These are phyloP conservation scores for Saccharomyces hybrid DNA, from an alignment of 1,139 yeast species.

Conservation along the genomic window DNA sequence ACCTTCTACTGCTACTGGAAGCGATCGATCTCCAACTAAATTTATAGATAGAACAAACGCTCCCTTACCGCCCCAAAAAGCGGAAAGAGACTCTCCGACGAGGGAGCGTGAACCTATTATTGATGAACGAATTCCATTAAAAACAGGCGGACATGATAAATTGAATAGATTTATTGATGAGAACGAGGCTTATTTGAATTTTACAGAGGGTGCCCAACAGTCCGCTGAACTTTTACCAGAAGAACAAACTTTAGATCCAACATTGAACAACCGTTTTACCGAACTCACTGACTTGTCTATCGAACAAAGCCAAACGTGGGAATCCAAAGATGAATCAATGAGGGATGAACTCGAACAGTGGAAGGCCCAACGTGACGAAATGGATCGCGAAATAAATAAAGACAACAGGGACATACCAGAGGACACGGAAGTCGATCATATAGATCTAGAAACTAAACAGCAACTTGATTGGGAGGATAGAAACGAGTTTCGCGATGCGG, in stretches of 20 bases:
- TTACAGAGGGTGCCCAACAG: conserved; percentile 18
- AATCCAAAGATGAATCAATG: conserved; percentile 7
- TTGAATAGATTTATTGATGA: conserved; percentile 21
- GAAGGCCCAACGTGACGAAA: conserved; percentile 11
- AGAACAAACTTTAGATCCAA: conserved; percentile 15
- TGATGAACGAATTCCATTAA: background rate
- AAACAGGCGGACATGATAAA: conserved; percentile 9
- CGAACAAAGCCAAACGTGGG: conserved; percentile 9
- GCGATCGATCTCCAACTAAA: conserved; percentile 4
- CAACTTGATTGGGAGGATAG: background rate
- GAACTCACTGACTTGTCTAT: conserved; percentile 15
- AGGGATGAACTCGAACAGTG: conserved; percentile 8
- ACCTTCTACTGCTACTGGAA: background rate
- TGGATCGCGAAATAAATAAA: conserved; percentile 19
- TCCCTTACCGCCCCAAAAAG: background rate
- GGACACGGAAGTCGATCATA: conserved; percentile 4
- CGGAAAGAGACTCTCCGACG: background rate
- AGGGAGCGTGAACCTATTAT: background rate
- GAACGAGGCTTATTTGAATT: conserved; percentile 24
- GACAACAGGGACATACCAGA: conserved; percentile 3
- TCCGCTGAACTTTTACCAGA: background rate
- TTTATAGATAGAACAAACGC: background rate
- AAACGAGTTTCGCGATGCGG: background rate
- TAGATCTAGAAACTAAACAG: conserved; percentile 5
- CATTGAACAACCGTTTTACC: conserved; percentile 2